phyloP scores from a whole-genome alignment of 2,329 filamentous ascomycete genomes.

The Aspergillus versicolor region DNA sequence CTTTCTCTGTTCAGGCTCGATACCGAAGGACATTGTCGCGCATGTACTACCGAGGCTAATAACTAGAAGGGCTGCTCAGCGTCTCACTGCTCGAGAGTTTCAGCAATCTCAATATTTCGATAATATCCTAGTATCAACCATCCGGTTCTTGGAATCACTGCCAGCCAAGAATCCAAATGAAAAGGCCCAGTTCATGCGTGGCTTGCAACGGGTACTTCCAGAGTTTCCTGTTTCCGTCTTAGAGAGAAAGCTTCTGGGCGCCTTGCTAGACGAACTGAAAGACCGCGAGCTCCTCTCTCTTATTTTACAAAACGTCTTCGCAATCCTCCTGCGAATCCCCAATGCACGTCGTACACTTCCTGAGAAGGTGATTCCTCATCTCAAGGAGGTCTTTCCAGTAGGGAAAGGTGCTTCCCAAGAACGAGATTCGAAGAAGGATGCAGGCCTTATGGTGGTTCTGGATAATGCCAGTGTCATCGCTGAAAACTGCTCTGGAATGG shows the following conservation, averaged over 20 bases:
- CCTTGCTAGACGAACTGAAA: conserved; percentile 87
- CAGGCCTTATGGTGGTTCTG: conserved; percentile 85
- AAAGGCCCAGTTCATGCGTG: conserved; percentile 88
- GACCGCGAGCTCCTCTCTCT: conserved; percentile 82
- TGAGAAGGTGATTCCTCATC: conserved; percentile 78
- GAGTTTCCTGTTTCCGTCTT: conserved; percentile 92
- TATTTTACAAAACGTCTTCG: conserved; percentile 89
- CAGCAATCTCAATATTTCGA: conserved; percentile 96
- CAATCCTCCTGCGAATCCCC: conserved; percentile 77
- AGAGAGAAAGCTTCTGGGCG: conserved; percentile 90
- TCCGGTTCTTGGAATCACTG: conserved; percentile 87
- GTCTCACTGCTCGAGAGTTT: conserved; percentile 85
- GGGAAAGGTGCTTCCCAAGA: conserved; percentile 56
- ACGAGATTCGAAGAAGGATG: conserved; percentile 79
- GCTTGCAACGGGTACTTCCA: conserved; percentile 79
- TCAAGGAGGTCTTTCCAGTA: conserved; percentile 78
- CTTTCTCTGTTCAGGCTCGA: conserved; percentile 73
- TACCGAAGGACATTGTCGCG: conserved; percentile 74
- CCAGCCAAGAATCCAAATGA: conserved; percentile 89
- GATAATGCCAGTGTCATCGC: conserved; percentile 77
- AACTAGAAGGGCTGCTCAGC: conserved; percentile 79
- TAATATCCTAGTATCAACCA: conserved; percentile 93
- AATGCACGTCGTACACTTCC: conserved; percentile 75
- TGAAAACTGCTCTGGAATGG: conserved; percentile 80
- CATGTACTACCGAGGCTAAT: conserved; percentile 83